These are phyloP conservation scores for Sugiyamaella smithiae DNA, from an alignment of 805 yeast genomes.

Conservation along the genomic window DNA sequence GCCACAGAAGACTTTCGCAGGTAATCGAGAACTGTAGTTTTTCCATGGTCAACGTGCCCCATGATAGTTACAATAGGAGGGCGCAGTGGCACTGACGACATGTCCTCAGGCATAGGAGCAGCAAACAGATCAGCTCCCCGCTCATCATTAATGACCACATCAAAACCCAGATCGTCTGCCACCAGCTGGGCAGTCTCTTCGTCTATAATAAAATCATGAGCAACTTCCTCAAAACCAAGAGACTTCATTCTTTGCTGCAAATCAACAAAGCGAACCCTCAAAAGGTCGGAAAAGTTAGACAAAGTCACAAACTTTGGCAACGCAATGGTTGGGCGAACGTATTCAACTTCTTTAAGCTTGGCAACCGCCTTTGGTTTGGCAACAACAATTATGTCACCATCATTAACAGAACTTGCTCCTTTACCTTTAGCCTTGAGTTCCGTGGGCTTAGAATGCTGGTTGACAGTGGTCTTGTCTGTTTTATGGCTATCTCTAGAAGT, in stretches of 20 bases:
- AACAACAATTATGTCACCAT: neutral
- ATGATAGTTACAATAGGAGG: conserved; percentile 96
- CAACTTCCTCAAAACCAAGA: conserved; percentile 70
- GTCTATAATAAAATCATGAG: conserved; percentile 76
- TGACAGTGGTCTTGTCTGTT: neutral
- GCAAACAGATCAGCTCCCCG: conserved; percentile 61
- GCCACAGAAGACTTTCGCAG: conserved; percentile 83
- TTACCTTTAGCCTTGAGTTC: neutral
- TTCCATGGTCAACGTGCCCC: conserved; percentile 99
- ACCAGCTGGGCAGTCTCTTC: conserved; percentile 81
- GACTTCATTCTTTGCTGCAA: conserved; percentile 56
- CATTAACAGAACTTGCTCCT: neutral
- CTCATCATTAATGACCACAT: conserved; percentile 52
- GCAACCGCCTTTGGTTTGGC: conserved; percentile 1
- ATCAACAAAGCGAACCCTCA: conserved; percentile 61
- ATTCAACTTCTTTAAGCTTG: conserved; percentile 13
- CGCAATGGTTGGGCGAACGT: conserved; percentile 21
- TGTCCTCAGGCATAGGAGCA: conserved; percentile 48
- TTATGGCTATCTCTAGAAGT: neutral
- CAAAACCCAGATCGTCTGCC: conserved; percentile 85
- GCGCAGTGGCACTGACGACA: conserved; percentile 53
- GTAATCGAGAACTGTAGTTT: conserved; percentile 88
- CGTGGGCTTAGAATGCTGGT: neutral
- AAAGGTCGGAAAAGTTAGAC: conserved; percentile 68
- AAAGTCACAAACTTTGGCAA: conserved; percentile 79